Percentiles rank a stretch among this genome's conserved stretches.
Evolutionary conservation across 1,139 yeast genomes (phyloP).

Genomic region (Blastobotrys capitulatus): DNA sequence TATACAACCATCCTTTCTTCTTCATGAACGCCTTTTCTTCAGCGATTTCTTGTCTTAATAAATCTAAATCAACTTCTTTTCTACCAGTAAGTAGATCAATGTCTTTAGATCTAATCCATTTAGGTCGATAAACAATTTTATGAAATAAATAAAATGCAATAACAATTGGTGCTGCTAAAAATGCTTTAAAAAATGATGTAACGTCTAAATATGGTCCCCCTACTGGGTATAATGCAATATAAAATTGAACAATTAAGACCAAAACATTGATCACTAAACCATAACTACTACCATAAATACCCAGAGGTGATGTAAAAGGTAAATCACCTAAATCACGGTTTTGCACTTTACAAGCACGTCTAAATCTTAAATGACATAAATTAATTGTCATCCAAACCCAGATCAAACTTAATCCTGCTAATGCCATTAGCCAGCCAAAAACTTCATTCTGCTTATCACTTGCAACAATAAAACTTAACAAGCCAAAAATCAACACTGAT

Average conservation of each 20-base stretch:
- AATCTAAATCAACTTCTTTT: constrained; percentile 49
- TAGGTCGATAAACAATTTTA: constrained; percentile 44
- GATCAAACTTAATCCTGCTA: constrained; percentile 77
- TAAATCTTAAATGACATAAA: constrained; percentile 70
- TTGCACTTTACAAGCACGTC: constrained; percentile 62
- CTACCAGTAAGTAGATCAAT: constrained; percentile 54
- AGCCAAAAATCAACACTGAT: constrained; percentile 53
- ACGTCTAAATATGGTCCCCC: constrained; percentile 40
- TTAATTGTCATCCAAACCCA: constrained; percentile 84
- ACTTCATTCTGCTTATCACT: constrained; percentile 62
- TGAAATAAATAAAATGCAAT: constrained; percentile 45
- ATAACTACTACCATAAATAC: constrained; percentile 61
- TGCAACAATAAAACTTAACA: constrained; percentile 61
- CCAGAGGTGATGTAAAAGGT: constrained; percentile 63
- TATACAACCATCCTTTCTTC: constrained; percentile 35
- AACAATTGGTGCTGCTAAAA: constrained; percentile 51
- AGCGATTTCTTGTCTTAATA: constrained; percentile 45
- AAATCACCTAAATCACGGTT: constrained; percentile 63
- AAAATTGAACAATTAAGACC: constrained; percentile 73
- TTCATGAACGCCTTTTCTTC: constrained; percentile 42
- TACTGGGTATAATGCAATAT: constrained; percentile 71
- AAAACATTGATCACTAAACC: constrained; percentile 57
- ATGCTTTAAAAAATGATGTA: constrained; percentile 44
- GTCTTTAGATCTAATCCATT: constrained; percentile 37
- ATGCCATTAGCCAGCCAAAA: constrained; percentile 77